Evolutionary conservation across 2,329 filamentous ascomycete genomes (phyloP), one percentile per base, ranked within the genome.

Genomic region (Aspergillus neoniger): DNA sequence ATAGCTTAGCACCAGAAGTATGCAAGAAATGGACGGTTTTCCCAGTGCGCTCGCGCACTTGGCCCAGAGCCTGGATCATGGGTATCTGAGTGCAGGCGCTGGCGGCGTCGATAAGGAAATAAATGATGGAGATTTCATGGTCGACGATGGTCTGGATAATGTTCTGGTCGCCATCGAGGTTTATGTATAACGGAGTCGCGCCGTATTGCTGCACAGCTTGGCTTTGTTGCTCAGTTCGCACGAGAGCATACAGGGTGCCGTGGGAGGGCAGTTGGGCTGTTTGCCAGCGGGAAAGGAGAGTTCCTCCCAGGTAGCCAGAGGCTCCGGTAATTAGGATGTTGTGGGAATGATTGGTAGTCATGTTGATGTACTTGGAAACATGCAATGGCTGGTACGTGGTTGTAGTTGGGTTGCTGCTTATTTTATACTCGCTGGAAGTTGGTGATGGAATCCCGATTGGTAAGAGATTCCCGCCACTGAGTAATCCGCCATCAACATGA

Each of bases 231-330:
- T 76, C 70, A 1, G 74, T 81, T 5, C 83, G 77, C 10, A 84
- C 79, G 0, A 84, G 76, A 3, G 81, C 81, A 58, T 77, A 83
- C 1, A 85, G 63, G 19, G 72, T 80, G 19, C 74, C 67, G 63
- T 84, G 78, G 5, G 74, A 41, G 0, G 80, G 79, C 1, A 85
- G 75, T 2, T 70, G 66, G 41, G 77, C 73, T 2, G 61, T 58
- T 2, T 68, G 63, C 62, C 77, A 74, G 8, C 73, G 74, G n/a
- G 79, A 76, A 6, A 85, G 78, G 2, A 85, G 70, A 0, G 76
- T 78, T 4, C 83, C 83, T 19, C 83, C 83, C 0, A 85, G 79
- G 59, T 85, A 85, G 23, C 83, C 83, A 0, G 82, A 83, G 28
- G 66, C 81, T 8, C 82, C 83, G 0, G 83, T 85, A 49, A 85